A percentile compares a stretch with the other conserved stretches of the same genome.
phyloP scores from a whole-genome alignment of 495 filamentous ascomycete species.

The Thermothielavioides terrestris region DNA sequence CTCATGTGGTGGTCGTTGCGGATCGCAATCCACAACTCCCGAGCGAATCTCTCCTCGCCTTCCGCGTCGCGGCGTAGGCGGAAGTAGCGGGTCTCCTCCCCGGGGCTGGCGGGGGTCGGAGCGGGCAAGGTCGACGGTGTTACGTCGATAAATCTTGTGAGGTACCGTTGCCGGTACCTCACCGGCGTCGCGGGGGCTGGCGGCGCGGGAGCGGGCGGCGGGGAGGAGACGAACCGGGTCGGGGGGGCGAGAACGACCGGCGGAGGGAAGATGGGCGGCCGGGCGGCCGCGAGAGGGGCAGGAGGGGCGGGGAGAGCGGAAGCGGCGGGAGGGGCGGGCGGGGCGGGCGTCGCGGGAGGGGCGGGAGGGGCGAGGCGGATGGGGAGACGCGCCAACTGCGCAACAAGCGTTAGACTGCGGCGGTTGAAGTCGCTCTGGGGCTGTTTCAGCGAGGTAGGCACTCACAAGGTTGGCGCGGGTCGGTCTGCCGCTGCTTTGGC shows the following conservation, averaged over 20 bases:
- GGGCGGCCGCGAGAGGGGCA: background rate
- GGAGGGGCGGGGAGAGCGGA: background rate
- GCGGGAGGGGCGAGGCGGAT: background rate
- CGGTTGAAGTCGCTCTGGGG: background rate
- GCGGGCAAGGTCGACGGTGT: background rate
- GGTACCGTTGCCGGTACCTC: background rate
- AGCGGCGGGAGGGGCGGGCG: background rate
- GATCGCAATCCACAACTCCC: slow-evolving; percentile 18
- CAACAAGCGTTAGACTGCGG: background rate
- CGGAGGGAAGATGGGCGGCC: slow-evolving; percentile 5
- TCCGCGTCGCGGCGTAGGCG: slow-evolving; percentile 9
- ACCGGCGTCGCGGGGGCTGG: background rate
- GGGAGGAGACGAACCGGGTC: background rate
- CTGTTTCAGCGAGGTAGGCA: background rate
- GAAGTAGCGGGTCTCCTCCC: slow-evolving; percentile 6
- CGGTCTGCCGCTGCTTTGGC: background rate
- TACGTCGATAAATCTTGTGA: slow-evolving; percentile 4
- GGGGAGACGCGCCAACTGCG: background rate
- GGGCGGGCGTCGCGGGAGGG: background rate
- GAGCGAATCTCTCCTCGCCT: slow-evolving; percentile 15
- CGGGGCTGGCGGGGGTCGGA: slow-evolving; percentile 3
- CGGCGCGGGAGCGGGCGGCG: too few species aligned
- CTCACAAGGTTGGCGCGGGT: background rate
- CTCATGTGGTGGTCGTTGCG: slow-evolving; percentile 23
- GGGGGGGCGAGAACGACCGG: slow-evolving; percentile 2